phyloP scores from a whole-genome alignment of 2,329 filamentous ascomycete genomes.

The Pseudogymnoascus sp. region DNA sequence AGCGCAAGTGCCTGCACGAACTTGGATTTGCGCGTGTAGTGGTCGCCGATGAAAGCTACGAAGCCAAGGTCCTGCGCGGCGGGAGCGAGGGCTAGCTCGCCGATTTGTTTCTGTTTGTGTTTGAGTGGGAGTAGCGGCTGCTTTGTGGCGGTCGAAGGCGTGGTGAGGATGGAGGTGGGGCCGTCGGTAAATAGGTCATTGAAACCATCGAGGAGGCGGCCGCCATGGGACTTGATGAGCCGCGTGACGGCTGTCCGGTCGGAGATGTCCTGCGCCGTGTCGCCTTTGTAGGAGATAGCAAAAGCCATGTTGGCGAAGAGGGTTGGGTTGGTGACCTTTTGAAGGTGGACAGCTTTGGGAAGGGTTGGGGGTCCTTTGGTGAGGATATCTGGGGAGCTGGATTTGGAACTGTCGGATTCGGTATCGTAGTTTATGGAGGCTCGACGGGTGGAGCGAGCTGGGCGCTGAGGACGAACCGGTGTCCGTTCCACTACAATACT shows the following conservation, averaged over 20 bases:
- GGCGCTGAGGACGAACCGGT: not conserved
- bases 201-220: slow-evolving; percentile 67
- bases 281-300: slow-evolving; percentile 63
- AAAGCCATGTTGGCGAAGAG: slow-evolving; percentile 75
- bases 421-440: not conserved
- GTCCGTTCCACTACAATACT: not conserved
- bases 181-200: slow-evolving; percentile 61
- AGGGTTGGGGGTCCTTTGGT: not conserved
- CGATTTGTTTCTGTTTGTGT: slow-evolving; percentile 1
- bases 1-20: slow-evolving; percentile 92
- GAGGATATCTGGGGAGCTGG: not conserved
- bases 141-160: slow-evolving; percentile 1
- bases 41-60: slow-evolving; percentile 75
- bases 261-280: slow-evolving; percentile 39
- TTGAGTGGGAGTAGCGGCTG: slow-evolving; percentile 12
- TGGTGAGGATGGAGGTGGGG: slow-evolving; percentile 21
- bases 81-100: slow-evolving; percentile 36
- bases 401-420: not conserved
- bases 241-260: slow-evolving; percentile 39
- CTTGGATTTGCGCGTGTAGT: slow-evolving; percentile 77
- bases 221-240: slow-evolving; percentile 63
- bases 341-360: not conserved
- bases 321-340: not conserved
- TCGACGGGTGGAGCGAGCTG: not conserved
- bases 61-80: slow-evolving; percentile 56